Conservation (phyloP, 257 asterid species). For the Avicennia marina region DNA sequence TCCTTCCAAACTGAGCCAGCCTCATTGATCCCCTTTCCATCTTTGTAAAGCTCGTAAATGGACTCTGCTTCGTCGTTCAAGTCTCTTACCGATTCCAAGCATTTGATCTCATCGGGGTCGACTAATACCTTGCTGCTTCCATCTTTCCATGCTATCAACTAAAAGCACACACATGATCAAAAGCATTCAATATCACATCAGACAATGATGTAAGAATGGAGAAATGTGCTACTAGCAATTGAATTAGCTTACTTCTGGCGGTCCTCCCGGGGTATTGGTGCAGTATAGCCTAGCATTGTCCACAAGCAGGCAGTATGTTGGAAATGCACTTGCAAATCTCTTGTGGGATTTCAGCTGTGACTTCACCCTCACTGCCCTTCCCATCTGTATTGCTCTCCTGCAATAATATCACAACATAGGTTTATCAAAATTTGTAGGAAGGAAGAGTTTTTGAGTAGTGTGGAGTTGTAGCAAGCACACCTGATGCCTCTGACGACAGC, state of each 20-base stretch:
- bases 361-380: slow-evolving; percentile 91
- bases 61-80: slow-evolving; percentile 87
- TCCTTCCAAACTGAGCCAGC: slow-evolving; percentile 68
- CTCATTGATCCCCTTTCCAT: slow-evolving; percentile 21
- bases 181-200: too few relatives aligned
- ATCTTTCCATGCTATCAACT: slow-evolving; percentile 97
- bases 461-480: slow-evolving; percentile 21
- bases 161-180: background rate
- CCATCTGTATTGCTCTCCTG: slow-evolving; percentile 85
- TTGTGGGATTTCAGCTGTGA: slow-evolving; percentile 85
- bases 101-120: slow-evolving; percentile 60
- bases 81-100: slow-evolving; percentile 43
- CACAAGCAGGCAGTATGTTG: slow-evolving; percentile 58
- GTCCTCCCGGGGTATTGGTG: slow-evolving; percentile 58
- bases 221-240: too few relatives aligned
- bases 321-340: slow-evolving; percentile 79
- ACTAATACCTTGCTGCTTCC: slow-evolving; percentile 62
- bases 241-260: slow-evolving; percentile 45
- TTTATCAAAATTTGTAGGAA: too few relatives aligned
- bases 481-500: slow-evolving; percentile 95
- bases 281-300: slow-evolving; percentile 82
- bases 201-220: too few relatives aligned
- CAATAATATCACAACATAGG: background rate
- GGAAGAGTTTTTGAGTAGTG: too few relatives aligned
- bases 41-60: slow-evolving; percentile 53